These are phyloP conservation scores for Syncephalastrum sp. DNA, from an alignment of 371 early-diverging fungal species.

Conservation along the genomic window DNA sequence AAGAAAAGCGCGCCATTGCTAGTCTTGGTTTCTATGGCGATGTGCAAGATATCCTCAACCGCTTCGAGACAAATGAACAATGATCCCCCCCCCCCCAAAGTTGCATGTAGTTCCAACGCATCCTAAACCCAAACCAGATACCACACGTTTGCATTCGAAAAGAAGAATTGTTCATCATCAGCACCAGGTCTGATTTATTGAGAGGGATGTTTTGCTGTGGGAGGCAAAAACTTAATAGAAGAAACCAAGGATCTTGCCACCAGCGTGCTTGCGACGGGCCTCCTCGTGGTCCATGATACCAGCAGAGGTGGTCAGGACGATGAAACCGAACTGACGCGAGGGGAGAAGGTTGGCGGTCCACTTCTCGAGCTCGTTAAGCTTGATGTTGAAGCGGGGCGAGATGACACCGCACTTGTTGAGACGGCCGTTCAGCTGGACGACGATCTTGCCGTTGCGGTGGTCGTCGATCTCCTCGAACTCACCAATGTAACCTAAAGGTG, in stretches of 20 bases:
- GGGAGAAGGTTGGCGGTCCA: conserved; percentile 98
- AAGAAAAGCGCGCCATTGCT: conserved; percentile 23
- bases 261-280: conserved; percentile 96
- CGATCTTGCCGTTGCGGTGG: conserved; percentile 98
- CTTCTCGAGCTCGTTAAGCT: conserved; percentile 92
- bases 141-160: neutral
- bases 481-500: conserved; percentile 91
- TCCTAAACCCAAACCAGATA: neutral
- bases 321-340: conserved; percentile 99
- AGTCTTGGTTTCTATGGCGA: conserved; percentile 33
- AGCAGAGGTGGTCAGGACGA: conserved; percentile 94
- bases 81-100: neutral
- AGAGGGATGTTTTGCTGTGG: conserved; percentile 1
- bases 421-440: conserved; percentile 98
- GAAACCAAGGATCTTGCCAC: conserved; percentile 98
- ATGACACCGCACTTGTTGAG: conserved; percentile 99
- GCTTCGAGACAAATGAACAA: conserved; percentile 3
- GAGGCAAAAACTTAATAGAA: conserved; percentile 48
- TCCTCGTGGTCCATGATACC: conserved; percentile 99
- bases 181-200: no score
- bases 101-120: no score
- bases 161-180: no score
- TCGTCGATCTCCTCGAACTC: conserved; percentile 99
- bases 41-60: conserved; percentile 9
- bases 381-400: conserved; percentile 98